Evolutionary conservation across 176 grass and related monocot species (phyloP).

Genomic region (Elymus sibiricus): DNA sequence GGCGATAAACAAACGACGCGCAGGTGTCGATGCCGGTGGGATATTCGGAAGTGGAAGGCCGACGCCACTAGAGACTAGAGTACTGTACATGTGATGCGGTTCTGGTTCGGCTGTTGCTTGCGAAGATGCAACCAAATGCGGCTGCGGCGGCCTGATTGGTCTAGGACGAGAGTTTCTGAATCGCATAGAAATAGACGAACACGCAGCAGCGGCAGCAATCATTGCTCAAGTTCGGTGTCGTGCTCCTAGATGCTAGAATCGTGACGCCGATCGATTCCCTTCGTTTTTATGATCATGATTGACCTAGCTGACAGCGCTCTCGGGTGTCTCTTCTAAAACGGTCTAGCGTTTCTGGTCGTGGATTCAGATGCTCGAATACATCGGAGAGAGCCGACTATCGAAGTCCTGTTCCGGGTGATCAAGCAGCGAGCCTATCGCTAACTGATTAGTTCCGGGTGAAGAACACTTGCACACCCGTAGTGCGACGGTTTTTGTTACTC

Average conservation of each 20-base stretch:
- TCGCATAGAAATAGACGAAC: background rate
- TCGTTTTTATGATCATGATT: background rate
- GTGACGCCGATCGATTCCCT: background rate
- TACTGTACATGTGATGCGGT: too few species aligned
- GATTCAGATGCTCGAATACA: background rate
- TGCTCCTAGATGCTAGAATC: background rate
- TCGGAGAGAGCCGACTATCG: too few species aligned
- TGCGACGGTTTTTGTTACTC: background rate
- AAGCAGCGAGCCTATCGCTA: too few species aligned
- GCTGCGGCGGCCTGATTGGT: background rate
- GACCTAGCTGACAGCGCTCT: background rate
- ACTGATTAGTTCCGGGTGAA: too few species aligned
- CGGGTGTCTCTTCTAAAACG: background rate
- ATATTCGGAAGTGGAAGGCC: background rate
- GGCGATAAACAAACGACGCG: background rate
- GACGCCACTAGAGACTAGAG: too few species aligned
- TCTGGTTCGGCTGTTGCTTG: background rate
- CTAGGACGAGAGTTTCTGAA: background rate
- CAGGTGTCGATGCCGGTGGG: too few species aligned
- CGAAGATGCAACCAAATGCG: background rate
- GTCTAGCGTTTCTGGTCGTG: background rate
- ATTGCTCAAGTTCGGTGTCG: background rate
- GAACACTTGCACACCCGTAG: too few species aligned
- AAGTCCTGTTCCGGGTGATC: too few species aligned
- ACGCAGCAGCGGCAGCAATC: background rate